phyloP scores from a whole-genome alignment of 192 early-diverging fungal species.

The Podila minutissima region DNA sequence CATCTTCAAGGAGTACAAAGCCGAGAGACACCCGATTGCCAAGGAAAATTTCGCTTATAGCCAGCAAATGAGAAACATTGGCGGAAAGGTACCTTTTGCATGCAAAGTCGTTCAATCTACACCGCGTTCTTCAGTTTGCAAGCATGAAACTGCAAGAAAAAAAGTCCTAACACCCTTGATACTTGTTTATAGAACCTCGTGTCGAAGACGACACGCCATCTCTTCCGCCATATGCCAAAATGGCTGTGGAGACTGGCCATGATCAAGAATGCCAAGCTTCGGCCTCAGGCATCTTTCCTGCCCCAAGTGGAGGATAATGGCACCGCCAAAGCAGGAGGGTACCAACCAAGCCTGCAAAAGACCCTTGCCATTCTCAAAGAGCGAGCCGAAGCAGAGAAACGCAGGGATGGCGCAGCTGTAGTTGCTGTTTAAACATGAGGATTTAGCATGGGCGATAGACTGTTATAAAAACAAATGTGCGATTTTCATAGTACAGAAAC shows the following conservation, averaged over 20 bases:
- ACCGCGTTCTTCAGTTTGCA: too few relatives aligned
- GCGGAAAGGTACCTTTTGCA: background rate
- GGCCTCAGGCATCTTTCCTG: background rate
- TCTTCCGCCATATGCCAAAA: background rate
- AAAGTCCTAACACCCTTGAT: too few relatives aligned
- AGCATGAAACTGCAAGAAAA: too few relatives aligned
- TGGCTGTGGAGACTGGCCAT: background rate
- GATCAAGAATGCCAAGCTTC: background rate
- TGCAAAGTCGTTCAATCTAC: too few relatives aligned
- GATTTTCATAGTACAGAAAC: too few relatives aligned
- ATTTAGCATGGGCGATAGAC: too few relatives aligned
- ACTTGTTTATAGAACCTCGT: background rate
- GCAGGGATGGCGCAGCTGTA: too few relatives aligned
- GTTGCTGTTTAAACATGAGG: too few relatives aligned
- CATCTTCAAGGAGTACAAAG: conserved; percentile 8
- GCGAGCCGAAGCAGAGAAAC: background rate
- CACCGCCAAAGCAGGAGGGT: background rate
- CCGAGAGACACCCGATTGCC: background rate
- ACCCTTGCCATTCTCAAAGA: background rate
- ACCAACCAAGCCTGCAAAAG: too few relatives aligned
- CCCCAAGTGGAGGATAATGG: background rate
- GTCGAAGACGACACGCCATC: background rate
- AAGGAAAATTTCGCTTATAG: background rate
- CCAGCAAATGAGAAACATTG: background rate
- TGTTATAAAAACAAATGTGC: too few relatives aligned